Base-by-base conservation (phyloP, 1,284 basidiomycete species). In the Ustilago bromivora region DNA sequence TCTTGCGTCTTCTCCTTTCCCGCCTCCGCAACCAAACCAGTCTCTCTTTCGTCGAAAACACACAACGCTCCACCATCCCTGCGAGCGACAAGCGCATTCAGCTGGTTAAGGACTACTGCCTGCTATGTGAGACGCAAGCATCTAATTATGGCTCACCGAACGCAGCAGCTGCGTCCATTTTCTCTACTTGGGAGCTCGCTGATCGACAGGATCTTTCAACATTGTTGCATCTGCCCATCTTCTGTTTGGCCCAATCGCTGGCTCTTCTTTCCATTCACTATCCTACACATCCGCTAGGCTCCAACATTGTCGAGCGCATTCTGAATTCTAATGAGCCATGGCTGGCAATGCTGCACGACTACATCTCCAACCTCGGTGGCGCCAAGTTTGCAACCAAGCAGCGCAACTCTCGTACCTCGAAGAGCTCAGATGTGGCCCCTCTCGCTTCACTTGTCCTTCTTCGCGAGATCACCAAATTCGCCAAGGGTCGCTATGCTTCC, bases 161-260 rank as follows among this genome's bases (percentile, higher is more conserved):
- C 3, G 57, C 67, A 35, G 71, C 71, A 9, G 76, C 76, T 0
- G 64, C 63, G 0, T 61, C 71, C 19, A 63, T 78, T 58, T 74
- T 78, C 47, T 67, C 71, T 2, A 70, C 76, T 1, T 78, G 76
- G 76, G 61, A 78, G 47, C 63, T 78, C 6, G 76, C 76, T 3
- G 67, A 78, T 38, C 67, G 67, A 23, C 76, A 78, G 40, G 62
- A 73, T 31, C 66, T 82, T 4, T 53, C 66, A 1, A 64, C 78
- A 0, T 55, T 85, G 34, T 59, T 80, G 1, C 71, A 82, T 4
- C 64, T 84, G 13, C 73, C 79, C 32, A 77, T 79, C 58, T 81
- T 80, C 55, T 71, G 71, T n/a, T 68, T 84, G 1, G 77, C 82
- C n/a, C 80, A 84, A 58, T 49, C 83, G 0, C 76, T 84, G 11